These are phyloP conservation scores for Tuber umbilicatum DNA, from an alignment of 495 filamentous ascomycete species.

Conservation along the genomic window DNA sequence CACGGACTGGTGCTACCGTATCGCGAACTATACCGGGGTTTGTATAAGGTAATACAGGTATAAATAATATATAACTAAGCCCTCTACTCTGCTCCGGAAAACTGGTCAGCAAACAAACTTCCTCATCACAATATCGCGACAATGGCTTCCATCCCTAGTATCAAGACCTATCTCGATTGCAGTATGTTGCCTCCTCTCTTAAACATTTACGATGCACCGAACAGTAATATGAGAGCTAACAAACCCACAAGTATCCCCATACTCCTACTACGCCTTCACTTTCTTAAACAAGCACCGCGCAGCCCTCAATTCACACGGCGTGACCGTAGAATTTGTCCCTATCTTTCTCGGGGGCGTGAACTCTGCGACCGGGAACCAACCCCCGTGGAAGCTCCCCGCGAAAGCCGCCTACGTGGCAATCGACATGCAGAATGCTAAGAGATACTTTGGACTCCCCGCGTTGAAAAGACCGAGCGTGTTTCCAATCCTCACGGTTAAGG, in stretches of 20 bases:
- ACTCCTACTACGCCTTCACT: slow-evolving; percentile 59
- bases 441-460: slow-evolving; percentile 24
- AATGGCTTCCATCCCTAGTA: slow-evolving; percentile 43
- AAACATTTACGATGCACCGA: slow-evolving; percentile 11
- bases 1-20: background rate
- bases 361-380: slow-evolving; percentile 59
- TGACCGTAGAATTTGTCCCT: slow-evolving; percentile 64
- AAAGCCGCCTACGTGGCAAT: slow-evolving; percentile 55
- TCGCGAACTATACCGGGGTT: background rate
- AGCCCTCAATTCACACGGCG: slow-evolving; percentile 51
- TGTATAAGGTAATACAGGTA: background rate
- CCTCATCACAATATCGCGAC: background rate
- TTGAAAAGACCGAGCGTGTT: slow-evolving; percentile 46
- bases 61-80: background rate
- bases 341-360: slow-evolving; percentile 71
- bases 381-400: slow-evolving; percentile 62
- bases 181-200: slow-evolving; percentile 42
- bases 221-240: slow-evolving; percentile 21
- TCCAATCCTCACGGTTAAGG: slow-evolving; percentile 45
- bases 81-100: background rate
- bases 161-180: slow-evolving; percentile 58
- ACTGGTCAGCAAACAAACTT: background rate
- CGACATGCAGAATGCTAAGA: slow-evolving; percentile 39
- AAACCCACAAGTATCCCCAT: slow-evolving; percentile 54
- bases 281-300: slow-evolving; percentile 54